Conservation (phyloP, 1,284 basidiomycete genomes). For the Melampsora larici-populina region DNA sequence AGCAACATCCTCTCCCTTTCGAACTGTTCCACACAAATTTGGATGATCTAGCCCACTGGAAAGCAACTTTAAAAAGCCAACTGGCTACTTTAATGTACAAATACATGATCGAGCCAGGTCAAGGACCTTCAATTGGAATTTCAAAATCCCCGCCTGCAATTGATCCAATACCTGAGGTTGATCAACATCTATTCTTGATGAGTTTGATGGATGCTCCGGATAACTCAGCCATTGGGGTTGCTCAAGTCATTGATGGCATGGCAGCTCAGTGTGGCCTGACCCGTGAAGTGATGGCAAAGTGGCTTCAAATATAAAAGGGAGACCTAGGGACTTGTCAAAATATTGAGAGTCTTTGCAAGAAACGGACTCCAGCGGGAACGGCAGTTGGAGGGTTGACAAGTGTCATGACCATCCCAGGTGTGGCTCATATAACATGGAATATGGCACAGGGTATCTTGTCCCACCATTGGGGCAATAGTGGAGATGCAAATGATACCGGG, state of each 20-base stretch:
- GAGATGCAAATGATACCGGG: conserved; percentile 3
- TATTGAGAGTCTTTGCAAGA: not conserved
- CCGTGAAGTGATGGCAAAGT: not conserved
- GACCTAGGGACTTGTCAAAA: conserved; percentile 10
- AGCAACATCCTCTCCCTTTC: not conserved
- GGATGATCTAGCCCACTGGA: not conserved
- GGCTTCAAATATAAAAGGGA: not conserved
- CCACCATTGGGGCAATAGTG: conserved; percentile 7
- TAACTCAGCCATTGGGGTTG: conserved; percentile 4
- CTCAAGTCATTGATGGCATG: not conserved
- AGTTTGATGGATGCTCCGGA: conserved; percentile 14
- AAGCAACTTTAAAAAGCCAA: conserved; percentile 1
- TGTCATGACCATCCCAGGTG: conserved; percentile 5
- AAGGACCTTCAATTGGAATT: not conserved
- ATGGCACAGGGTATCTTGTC: not conserved
- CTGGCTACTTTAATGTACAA: not conserved
- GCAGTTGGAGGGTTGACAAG: not conserved
- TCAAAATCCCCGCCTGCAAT: conserved; percentile 4
- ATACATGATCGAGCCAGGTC: not conserved
- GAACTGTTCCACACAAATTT: not conserved
- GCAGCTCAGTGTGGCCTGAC: not conserved
- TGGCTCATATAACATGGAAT: conserved; percentile 19
- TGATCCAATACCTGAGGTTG: not conserved
- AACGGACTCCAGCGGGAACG: not conserved
- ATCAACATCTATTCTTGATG: not conserved